Evolutionary conservation across 257 asterid species (phyloP).

Genomic region (Ophiorrhiza pumila): DNA sequence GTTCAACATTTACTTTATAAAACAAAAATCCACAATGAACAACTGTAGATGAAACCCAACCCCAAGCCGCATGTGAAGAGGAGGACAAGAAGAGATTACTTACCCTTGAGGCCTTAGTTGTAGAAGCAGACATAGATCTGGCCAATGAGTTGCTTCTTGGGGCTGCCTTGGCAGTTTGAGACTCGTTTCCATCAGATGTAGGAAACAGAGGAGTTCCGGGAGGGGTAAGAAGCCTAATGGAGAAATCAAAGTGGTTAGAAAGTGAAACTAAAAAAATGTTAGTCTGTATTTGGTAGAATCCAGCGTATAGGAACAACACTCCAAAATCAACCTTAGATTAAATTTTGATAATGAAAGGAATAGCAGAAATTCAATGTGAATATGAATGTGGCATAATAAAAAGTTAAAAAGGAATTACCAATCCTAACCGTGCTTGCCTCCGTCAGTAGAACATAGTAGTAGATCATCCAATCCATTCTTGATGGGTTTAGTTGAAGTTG

Average conservation of each 20-base stretch:
- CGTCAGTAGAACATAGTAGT: constrained; percentile 29
- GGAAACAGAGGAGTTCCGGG: constrained; percentile 97
- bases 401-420: constrained; percentile 26
- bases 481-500: constrained; percentile 21
- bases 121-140: constrained; percentile 60
- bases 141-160: constrained; percentile 61
- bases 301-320: too few relatives aligned
- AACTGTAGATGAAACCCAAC: constrained; percentile 15
- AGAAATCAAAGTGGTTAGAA: neutral
- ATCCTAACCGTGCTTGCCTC: constrained; percentile 49
- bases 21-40: neutral
- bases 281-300: neutral
- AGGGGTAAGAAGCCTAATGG: constrained; percentile 97
- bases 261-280: too few relatives aligned
- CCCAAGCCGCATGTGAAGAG: too few relatives aligned
- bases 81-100: constrained; percentile 14
- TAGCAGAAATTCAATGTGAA: neutral
- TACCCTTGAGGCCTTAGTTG: constrained; percentile 88
- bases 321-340: too few relatives aligned
- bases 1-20: neutral
- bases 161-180: constrained; percentile 49
- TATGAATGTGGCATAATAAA: too few relatives aligned
- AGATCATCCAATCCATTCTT: constrained; percentile 42
- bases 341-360: neutral
- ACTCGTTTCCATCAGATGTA: constrained; percentile 61